Base-by-base conservation (phyloP, 176 grass and related monocot species). In the Raddia distichophylla region DNA sequence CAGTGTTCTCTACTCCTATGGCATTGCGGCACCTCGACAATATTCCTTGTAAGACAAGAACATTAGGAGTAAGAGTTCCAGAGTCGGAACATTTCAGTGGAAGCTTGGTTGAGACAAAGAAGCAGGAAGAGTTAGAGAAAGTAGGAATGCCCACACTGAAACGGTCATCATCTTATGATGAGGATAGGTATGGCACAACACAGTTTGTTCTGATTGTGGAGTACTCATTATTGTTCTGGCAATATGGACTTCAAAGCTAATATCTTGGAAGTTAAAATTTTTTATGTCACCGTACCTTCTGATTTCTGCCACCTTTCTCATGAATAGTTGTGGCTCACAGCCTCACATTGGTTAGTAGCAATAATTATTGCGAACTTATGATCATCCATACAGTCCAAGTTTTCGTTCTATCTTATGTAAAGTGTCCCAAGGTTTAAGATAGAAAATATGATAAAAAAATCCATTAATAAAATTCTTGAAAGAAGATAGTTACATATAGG, bases 31-130 rank as follows among this genome's bases (percentile, higher is more conserved):
- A 90, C 71, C 71, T 88, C 43, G 80, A 95, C 79, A 71, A 76
- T 68, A 34, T 96, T 14, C 81, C 93, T 60, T 88, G 87, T 73
- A 95, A 82, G 20, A 1, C 93, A 80, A 84, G 87, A 86, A 69
- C 68, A 9, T 63, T 86, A 9, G 85, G 83, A 78, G 69, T 88
- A 71, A 87, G 77, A 61, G 54, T 84, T 76, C 73, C 89, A 83
- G 91, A 93, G 66, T 79, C 84, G 17, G 93, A 95, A 54, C 79
- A 86, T 85, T 88, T 86, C 80, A 89, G 79, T n/a, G 88, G 84
- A 65, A 91, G 79, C 61, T 82, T 90, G 78, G 69, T 83, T 3
- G 85, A 97, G 50, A 66, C 56, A 9, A 90, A 86, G 82, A 91
- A 84, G 67, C 78, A 80, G 66, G 86, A 90, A 18, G 87, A 90